Evolutionary conservation across 2,329 filamentous ascomycete genomes (phyloP), one percentile per base, ranked within the genome.

Genomic region (Davidsoniella neocaledoniae): DNA sequence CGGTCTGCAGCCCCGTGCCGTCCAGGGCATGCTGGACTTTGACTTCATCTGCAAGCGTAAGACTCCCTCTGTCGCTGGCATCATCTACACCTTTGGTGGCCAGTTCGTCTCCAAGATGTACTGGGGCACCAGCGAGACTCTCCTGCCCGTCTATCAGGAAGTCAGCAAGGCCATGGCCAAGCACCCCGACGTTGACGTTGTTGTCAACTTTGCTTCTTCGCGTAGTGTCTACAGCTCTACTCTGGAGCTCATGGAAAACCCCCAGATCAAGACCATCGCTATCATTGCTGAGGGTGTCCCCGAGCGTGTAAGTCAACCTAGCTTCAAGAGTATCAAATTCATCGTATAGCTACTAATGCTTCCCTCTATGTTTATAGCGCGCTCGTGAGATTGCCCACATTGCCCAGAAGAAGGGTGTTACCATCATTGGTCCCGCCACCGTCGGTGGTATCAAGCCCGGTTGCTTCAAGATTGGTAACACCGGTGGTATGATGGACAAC

Each of bases 91-190:
- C 61, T 98, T 98, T 64, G 91, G 91, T 66, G 91, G 91, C 59
- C 91, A 98, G 72, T 98, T 98, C 80, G 91, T 98, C 66, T 95
- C 87, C 81, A 98, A 98, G 82, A 96, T 98, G 91, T 98, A 98
- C 84, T 98, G 91, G 91, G 91, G 91, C 64, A 98, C 91, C 64
- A 95, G 87, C 73, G 91, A 98, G 77, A 98, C 91, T 56, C 81
- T 98, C 57, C 79, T 98, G 60, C 91, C 91, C 56, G 91, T 98
- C 66, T 98, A 98, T 79, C 90, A 98, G 73, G 78, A 86, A 63
- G 83, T 88, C 46, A 73, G 79, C 59, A 94, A 95, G 76, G 91
- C 91, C 60, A 81, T 95, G 64, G 78, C 79, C 68, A 98, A 98
- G 81, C 91, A 98, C 77, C 79, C 76, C 55, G 91, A 98, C 59